Percentiles rank a stretch among this genome's conserved stretches.
Evolutionary conservation across 2,329 filamentous ascomycete species (phyloP).

Genomic region (Cercospora beticola): DNA sequence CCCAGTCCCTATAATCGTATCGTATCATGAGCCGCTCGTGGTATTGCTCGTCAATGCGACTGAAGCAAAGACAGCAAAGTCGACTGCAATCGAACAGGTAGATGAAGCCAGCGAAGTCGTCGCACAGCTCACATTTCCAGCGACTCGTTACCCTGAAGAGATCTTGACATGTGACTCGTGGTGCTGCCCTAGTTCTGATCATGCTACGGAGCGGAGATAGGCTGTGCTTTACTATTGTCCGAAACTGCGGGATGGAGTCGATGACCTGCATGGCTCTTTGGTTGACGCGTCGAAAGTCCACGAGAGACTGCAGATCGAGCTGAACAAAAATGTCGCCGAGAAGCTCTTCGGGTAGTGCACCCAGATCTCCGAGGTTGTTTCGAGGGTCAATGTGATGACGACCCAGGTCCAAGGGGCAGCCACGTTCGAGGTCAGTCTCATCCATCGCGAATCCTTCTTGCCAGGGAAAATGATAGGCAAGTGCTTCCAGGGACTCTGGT

Average conservation of each 20-base stretch:
- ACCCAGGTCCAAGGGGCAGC: neutral
- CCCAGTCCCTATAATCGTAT: too few relatives aligned
- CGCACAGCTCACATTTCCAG: too few relatives aligned
- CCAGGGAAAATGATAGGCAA: neutral
- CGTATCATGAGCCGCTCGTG: too few relatives aligned
- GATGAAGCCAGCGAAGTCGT: too few relatives aligned
- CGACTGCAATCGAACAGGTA: too few relatives aligned
- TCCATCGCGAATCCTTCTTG: too few relatives aligned
- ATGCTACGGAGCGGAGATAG: constrained; percentile 38
- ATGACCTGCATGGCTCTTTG: constrained; percentile 38
- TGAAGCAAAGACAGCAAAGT: too few relatives aligned
- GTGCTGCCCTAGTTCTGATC: constrained; percentile 36
- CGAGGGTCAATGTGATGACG: neutral
- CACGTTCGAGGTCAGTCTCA: neutral
- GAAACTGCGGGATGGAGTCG: constrained; percentile 42
- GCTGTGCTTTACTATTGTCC: constrained; percentile 35
- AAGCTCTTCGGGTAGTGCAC: neutral
- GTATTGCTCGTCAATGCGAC: too few relatives aligned
- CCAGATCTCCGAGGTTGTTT: neutral
- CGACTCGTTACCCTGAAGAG: too few relatives aligned
- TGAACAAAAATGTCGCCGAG: neutral
- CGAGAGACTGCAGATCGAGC: constrained; percentile 39
- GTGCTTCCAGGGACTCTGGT: neutral
- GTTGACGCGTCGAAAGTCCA: constrained; percentile 41
- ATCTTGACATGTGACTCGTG: constrained; percentile 31